These are phyloP conservation scores for Perkinsela sp. DNA, from an alignment of 208 protist genomes.

Conservation along the genomic window DNA sequence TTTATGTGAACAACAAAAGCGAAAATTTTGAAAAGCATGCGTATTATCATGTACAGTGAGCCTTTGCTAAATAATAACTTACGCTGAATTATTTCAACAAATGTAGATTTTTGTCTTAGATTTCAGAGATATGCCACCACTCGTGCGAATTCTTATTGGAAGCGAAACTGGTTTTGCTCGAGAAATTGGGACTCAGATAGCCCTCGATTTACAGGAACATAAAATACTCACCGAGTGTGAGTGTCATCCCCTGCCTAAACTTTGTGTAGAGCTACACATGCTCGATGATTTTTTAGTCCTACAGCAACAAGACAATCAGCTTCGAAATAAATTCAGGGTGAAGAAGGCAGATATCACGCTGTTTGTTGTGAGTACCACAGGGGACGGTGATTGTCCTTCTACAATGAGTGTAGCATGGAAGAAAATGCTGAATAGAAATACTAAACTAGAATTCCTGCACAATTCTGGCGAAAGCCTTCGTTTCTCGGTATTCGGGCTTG, in stretches of 20 bases:
- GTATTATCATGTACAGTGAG: too few species aligned
- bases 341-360: too few species aligned
- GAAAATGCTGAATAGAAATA: constrained; percentile 1
- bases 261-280: neutral
- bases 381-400: constrained; percentile 1
- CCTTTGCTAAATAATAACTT: too few species aligned
- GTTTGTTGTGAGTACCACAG: constrained; percentile 5
- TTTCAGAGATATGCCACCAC: neutral
- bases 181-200: constrained; percentile 2
- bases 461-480: constrained; percentile 15
- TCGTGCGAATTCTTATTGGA: constrained; percentile 3
- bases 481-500: constrained; percentile 63
- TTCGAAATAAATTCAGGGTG: too few species aligned
- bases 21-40: too few species aligned
- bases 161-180: constrained; percentile 4
- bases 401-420: constrained; percentile 3
- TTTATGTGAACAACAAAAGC: too few species aligned
- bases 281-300: neutral
- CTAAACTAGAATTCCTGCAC: constrained; percentile 7
- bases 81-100: too few species aligned
- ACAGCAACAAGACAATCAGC: too few species aligned
- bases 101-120: too few species aligned
- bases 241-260: neutral
- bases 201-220: neutral
- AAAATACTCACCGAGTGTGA: neutral